Evolutionary conservation across 352 stramenopile genomes (phyloP), one percentile per base, ranked within the genome.

Genomic region (Achlya hypogyna): DNA sequence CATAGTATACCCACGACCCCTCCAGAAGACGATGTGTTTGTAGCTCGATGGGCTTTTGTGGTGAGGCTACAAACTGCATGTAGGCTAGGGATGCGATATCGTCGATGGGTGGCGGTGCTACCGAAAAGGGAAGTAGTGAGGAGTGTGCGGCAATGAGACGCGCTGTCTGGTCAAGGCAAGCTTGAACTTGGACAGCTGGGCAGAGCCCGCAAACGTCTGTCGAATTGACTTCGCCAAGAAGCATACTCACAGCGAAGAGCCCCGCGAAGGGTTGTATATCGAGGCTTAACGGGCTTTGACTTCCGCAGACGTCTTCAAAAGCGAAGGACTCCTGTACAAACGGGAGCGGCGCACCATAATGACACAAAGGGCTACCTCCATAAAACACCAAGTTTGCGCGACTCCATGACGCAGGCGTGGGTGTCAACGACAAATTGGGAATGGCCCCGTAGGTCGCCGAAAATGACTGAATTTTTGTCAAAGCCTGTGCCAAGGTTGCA

Each of bases 301-400:
- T 0, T 18, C n/a, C 31, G 22, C 60, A 67, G 5, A 8, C 22
- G 18, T 9, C 27, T 20, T 67, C 60, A 67, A 67, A 67, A 1
- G 28, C 29, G 58, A 67, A 67, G 8, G 38, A 38, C 25, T n/a
- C 3, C 22, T 67, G 60, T 5, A 59, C 31, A 29, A 45, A 67
- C 23, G 45, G 29, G 18, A 54, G 60, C 22, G 60, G 25, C 14
- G 9, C 5, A 16, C 60, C 60, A 25, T 29, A 31, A 6, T 23
- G 22, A 42, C 60, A 67, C 2, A 67, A 29, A 5, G 40, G 60
- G 31, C 32, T 58, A n/a, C 60, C 60, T 9, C 60, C 42, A 23
- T 43, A 42, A 56, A 59, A 67, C 6, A 5, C 18, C 9, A 47
- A 6, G 22, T 58, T 28, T 42, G 34, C 6, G 34, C 14, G 6